Evolutionary conservation across 805 yeast species (phyloP).

Genomic region (Metschnikowia arizonensis): DNA sequence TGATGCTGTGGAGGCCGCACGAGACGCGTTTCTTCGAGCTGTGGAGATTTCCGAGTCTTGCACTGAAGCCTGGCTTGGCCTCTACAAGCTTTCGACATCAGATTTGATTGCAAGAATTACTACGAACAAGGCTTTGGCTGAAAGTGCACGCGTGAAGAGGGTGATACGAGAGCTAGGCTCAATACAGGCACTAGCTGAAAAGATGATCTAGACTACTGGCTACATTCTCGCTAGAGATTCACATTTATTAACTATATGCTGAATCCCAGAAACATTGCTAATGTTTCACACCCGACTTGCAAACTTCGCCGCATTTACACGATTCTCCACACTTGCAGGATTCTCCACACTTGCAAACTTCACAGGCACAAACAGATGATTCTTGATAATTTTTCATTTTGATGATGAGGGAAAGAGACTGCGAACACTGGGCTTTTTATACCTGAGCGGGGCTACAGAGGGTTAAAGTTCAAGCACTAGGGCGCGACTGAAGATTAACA

Average conservation of each 20-base stretch:
- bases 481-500: too few species aligned
- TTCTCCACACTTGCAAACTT: slow-evolving; percentile 7
- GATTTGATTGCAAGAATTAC: slow-evolving; percentile 17
- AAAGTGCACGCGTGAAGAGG: slow-evolving; percentile 19
- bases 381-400: slow-evolving; percentile 6
- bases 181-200: too few species aligned
- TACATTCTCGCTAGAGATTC: too few species aligned
- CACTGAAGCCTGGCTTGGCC: slow-evolving; percentile 71
- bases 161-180: slow-evolving; percentile 23
- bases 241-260: too few species aligned
- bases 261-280: too few species aligned
- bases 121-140: slow-evolving; percentile 13
- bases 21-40: slow-evolving; percentile 58
- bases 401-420: neutral
- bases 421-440: neutral
- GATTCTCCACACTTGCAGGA: slow-evolving; percentile 8
- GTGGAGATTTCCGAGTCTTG: slow-evolving; percentile 73
- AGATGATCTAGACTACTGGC: too few species aligned
- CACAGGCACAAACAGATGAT: slow-evolving; percentile 6
- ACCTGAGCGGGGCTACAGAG: too few species aligned
- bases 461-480: too few species aligned
- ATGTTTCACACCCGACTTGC: slow-evolving; percentile 2
- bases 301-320: slow-evolving; percentile 8
- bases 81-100: slow-evolving; percentile 33
- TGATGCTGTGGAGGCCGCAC: slow-evolving; percentile 24